Evolutionary conservation across 805 yeast genomes (phyloP).

Genomic region (Lachancea thermotolerans): DNA sequence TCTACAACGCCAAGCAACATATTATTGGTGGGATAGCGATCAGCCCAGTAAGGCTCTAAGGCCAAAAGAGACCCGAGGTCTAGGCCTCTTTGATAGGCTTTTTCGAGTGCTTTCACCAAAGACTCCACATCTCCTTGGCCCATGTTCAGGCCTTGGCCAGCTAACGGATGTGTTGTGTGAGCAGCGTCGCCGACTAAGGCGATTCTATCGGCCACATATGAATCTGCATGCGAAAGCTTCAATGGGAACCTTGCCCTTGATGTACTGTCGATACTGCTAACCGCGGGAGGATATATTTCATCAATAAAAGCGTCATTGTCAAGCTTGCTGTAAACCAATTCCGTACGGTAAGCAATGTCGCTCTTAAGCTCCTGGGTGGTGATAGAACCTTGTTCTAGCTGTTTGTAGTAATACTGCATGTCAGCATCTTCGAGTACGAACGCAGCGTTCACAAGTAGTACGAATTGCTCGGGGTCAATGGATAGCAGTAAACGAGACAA

Average conservation of each 20-base stretch:
- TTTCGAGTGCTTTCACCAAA: constrained; percentile 61
- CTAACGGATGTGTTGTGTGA: constrained; percentile 93
- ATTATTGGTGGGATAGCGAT: constrained; percentile 77
- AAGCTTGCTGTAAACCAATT: constrained; percentile 25
- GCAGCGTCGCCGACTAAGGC: constrained; percentile 99
- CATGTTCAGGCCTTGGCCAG: constrained; percentile 97
- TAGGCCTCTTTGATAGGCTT: constrained; percentile 66
- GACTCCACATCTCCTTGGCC: constrained; percentile 88
- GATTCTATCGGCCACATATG: constrained; percentile 73
- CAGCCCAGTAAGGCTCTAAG: constrained; percentile 79
- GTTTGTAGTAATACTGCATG: constrained; percentile 56
- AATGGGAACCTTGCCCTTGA: constrained; percentile 88
- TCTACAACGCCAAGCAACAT: constrained; percentile 82
- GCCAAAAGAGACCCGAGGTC: constrained; percentile 81
- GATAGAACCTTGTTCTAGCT: constrained; percentile 28
- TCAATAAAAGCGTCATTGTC: constrained; percentile 42
- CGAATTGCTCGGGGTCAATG: constrained; percentile 55
- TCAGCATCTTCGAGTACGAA: constrained; percentile 74
- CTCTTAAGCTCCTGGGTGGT: constrained; percentile 45
- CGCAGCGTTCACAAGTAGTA: constrained; percentile 76
- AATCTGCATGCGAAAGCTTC: constrained; percentile 82
- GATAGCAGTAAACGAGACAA: constrained; percentile 55
- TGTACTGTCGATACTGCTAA: constrained; percentile 48
- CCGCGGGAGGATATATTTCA: constrained; percentile 59
- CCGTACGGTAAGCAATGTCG: constrained; percentile 67